Percentiles rank a stretch among this genome's conserved stretches.
Conservation (phyloP, 2,329 filamentous ascomycete species). For the Aspergillus sojae region DNA sequence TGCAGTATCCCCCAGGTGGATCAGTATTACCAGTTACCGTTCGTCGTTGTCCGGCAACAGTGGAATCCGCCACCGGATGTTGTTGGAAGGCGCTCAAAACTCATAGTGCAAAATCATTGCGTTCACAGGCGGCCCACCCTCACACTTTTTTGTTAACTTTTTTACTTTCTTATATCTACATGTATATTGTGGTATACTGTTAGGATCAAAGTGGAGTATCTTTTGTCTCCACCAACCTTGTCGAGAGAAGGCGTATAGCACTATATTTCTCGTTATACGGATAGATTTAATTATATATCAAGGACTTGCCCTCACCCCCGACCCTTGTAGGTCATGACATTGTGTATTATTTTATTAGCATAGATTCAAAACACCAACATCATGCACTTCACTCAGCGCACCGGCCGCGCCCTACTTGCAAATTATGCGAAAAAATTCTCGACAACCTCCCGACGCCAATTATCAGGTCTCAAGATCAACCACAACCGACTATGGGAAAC, state of each 20-base stretch:
- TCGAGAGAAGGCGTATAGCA: constrained; percentile 3
- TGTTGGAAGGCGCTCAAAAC: constrained; percentile 7
- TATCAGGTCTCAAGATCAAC: constrained; percentile 32
- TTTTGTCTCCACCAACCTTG: constrained; percentile 1
- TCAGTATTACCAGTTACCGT: not conserved
- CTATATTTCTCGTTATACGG: not conserved
- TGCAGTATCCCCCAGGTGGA: not conserved
- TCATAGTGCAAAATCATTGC: not conserved
- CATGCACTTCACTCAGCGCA: constrained; percentile 7
- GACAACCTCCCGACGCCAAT: not conserved
- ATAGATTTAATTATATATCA: not conserved
- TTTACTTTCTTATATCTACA: not conserved
- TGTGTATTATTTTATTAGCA: not conserved
- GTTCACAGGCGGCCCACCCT: not conserved
- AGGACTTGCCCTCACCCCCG: not conserved
- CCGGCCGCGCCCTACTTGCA: not conserved
- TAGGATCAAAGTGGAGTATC: not conserved
- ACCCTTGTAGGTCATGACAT: not conserved
- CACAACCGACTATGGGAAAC: constrained; percentile 31
- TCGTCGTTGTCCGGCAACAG: not conserved
- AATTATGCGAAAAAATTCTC: constrained; percentile 5
- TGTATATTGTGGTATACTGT: no score
- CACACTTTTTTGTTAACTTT: no score
- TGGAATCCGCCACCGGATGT: constrained; percentile 5
- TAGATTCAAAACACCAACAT: not conserved